Evolutionary conservation across 768 basidiomycete genomes (phyloP).

Genomic region (Tubosaeta sp.): DNA sequence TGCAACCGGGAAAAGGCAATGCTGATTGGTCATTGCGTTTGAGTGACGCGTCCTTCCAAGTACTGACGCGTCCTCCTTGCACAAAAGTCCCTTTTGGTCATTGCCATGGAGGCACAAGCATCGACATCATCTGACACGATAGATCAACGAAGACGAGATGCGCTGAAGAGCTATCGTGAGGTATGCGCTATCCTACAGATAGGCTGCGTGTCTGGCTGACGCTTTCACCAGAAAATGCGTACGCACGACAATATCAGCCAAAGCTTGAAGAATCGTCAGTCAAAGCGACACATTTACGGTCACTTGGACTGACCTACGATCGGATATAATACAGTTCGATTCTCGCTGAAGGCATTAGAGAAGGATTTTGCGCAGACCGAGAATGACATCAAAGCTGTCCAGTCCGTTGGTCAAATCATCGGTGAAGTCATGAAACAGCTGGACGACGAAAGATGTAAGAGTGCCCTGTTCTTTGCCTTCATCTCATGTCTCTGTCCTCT

Average conservation of each 20-base stretch:
- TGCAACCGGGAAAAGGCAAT: accelerated
- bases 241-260: constrained; percentile 85
- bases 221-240: constrained; percentile 76
- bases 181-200: constrained; percentile 34
- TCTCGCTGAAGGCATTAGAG: constrained; percentile 85
- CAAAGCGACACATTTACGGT: background rate
- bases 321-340: constrained; percentile 59
- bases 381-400: constrained; percentile 98
- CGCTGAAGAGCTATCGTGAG: constrained; percentile 73
- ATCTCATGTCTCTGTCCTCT: background rate
- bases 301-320: background rate
- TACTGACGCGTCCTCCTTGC: constrained; percentile 26
- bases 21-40: background rate
- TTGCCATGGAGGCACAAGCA: constrained; percentile 27
- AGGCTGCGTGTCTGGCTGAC: background rate
- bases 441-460: constrained; percentile 94
- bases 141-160: constrained; percentile 69
- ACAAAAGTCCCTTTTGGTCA: constrained; percentile 6
- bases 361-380: constrained; percentile 92
- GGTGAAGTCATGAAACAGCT: constrained; percentile 99
- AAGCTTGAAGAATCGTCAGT: constrained; percentile 85
- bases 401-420: constrained; percentile 98
- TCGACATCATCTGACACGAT: constrained; percentile 56
- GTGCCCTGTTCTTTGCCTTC: background rate
- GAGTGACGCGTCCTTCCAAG: constrained; percentile 26